phyloP scores from a whole-genome alignment of 2,329 filamentous ascomycete species.

The Juglanconis juglandina region DNA sequence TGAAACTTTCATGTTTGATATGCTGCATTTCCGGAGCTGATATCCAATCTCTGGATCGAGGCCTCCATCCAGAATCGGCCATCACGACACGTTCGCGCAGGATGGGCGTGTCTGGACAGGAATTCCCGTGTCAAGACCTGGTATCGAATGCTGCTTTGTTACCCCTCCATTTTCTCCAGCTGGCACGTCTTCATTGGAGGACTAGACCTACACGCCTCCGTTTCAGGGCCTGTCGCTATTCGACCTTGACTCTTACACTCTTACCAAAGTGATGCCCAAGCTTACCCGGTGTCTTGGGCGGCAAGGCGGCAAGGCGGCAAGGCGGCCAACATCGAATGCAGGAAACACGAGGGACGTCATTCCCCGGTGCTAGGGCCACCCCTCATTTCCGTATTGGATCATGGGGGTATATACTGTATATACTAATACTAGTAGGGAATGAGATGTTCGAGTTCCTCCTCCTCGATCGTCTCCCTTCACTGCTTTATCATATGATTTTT shows the following conservation, averaged over 20 bases:
- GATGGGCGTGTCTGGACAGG: neutral
- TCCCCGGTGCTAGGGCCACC: neutral
- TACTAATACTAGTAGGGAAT: neutral
- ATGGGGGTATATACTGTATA: neutral
- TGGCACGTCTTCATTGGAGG: constrained; percentile 8
- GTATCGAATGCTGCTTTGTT: neutral
- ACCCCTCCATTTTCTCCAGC: neutral
- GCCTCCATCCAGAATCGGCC: neutral
- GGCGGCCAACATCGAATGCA: neutral
- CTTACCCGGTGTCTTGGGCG: neutral
- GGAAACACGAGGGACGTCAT: constrained; percentile 2
- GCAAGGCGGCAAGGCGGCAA: neutral
- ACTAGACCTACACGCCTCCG: neutral
- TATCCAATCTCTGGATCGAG: neutral
- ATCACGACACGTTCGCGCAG: neutral
- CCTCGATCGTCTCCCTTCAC: neutral
- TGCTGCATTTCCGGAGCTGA: neutral
- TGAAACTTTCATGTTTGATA: neutral
- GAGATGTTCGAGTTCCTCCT: neutral
- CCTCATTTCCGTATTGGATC: constrained; percentile 8
- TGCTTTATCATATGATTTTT: neutral
- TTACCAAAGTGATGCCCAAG: neutral
- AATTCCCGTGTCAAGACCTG: neutral
- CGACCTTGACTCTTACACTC: neutral
- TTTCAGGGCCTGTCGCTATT: neutral